Base-by-base conservation (phyloP, 495 filamentous ascomycete genomes). In the Pyrenopolyporus hunteri region DNA sequence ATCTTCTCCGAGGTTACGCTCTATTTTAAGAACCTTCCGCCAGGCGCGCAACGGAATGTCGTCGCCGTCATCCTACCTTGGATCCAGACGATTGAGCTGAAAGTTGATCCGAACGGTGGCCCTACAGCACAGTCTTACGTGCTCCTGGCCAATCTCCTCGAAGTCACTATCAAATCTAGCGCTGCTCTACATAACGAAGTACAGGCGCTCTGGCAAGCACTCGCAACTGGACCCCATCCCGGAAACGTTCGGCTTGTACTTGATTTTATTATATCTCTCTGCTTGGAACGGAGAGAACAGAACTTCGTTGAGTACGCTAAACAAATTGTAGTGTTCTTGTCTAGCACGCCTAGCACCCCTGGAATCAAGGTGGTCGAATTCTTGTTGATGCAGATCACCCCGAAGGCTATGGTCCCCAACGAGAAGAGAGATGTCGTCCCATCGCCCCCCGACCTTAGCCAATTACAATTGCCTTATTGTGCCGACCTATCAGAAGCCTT, bases 271-370 rank as follows among this genome's bases (percentile, higher is more conserved):
- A 97, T 98, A 71, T 86, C 82, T 19, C 83, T 97, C 4, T 98
- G 94, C 62, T 73, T 98, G 26, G 95, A 98, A 57, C 86, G 92
- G 40, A 85, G 93, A 47, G 94, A 98, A 64, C 95, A 98, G 60
- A 97, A 96, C 60, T 97, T 97, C 75, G 92, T 98, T 37, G 91
- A 96, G 59, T 97, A 91, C 70, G 92, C 94, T 2, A 98, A 98
- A 76, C 94, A 98, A 74, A 90, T 98, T 28, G 91, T 98, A 17
- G 94, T 98, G 0, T 96, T 97, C 70, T 74, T 98, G 3, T 92
- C 94, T 2, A 91, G 90, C 66, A 97, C 94, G 0, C 90, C 89
- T 32, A 93, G 91, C 14, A 75, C 74, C 2, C 76, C 78, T 1
- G 92, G 93, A 8, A 86, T 89, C 28, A 95, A 94, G 67, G 91